A percentile compares a stretch with the other conserved stretches of the same genome.
phyloP scores from a whole-genome alignment of 768 basidiomycete genomes.

The Grammothele lineata region DNA sequence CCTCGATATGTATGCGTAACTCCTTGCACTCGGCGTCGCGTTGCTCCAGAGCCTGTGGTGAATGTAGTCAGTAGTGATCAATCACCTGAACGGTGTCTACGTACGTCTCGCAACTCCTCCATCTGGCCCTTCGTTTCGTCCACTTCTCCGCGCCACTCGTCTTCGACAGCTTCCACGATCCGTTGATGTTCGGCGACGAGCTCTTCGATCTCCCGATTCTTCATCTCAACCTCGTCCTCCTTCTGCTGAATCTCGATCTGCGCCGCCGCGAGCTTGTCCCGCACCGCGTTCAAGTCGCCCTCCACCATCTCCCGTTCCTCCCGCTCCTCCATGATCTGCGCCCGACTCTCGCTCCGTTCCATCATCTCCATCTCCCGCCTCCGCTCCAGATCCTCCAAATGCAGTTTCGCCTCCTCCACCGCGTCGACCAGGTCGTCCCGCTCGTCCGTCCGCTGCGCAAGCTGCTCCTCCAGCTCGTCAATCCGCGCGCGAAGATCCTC shows the following conservation, averaged over 20 bases:
- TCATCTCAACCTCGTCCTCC: conserved; percentile 82
- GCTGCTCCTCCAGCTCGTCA: conserved; percentile 54
- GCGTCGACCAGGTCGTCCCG: conserved; percentile 67
- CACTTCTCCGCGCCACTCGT: conserved; percentile 86
- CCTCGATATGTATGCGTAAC: conserved; percentile 66
- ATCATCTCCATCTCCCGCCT: conserved; percentile 57
- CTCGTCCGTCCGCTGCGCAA: conserved; percentile 62
- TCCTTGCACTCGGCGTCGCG: conserved; percentile 77
- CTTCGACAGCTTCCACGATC: conserved; percentile 70
- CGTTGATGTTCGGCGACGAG: conserved; percentile 69
- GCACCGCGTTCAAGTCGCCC: conserved; percentile 65
- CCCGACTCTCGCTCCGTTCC: conserved; percentile 73
- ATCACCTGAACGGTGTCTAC: conserved; percentile 16
- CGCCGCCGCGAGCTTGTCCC: conserved; percentile 75
- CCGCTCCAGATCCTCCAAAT: conserved; percentile 62
- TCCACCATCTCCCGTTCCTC: conserved; percentile 79
- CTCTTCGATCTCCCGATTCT: conserved; percentile 74
- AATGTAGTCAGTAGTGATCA: not conserved
- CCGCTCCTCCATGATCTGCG: conserved; percentile 62
- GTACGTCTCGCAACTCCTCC: conserved; percentile 74
- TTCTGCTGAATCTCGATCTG: conserved; percentile 82
- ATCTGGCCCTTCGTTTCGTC: conserved; percentile 75
- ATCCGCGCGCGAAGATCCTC: conserved; percentile 54
- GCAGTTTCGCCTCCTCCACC: conserved; percentile 56
- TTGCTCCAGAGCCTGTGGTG: conserved; percentile 64